phyloP scores from a whole-genome alignment of 495 filamentous ascomycete genomes.

The Penicillium turbatum region DNA sequence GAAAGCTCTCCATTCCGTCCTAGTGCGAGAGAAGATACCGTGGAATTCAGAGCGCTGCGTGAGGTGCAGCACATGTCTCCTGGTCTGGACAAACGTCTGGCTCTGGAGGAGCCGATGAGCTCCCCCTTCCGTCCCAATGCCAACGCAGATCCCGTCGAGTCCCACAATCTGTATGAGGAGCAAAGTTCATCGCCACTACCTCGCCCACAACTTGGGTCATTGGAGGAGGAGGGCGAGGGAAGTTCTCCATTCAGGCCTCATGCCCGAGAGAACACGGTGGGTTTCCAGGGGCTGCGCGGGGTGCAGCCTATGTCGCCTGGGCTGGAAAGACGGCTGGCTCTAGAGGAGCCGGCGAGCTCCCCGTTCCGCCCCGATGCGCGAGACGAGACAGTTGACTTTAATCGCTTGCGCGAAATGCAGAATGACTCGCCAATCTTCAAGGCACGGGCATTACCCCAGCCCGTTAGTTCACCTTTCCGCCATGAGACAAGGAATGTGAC shows the following conservation, averaged over 20 bases:
- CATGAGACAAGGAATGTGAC: conserved; percentile 4
- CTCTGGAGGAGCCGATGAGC: conserved; percentile 25
- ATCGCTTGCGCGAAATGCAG: conserved; percentile 15
- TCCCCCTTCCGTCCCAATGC: conserved; percentile 38
- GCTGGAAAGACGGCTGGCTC: conserved; percentile 16
- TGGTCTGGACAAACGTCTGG: conserved; percentile 8
- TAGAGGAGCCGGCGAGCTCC: conserved; percentile 23
- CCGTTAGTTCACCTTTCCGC: conserved; percentile 8
- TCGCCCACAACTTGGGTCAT: background rate
- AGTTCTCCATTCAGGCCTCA: conserved; percentile 38
- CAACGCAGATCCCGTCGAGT: conserved; percentile 33
- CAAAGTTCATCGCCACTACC: conserved; percentile 10
- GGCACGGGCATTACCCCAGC: background rate
- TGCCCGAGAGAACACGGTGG: conserved; percentile 31
- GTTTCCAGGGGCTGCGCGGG: conserved; percentile 26
- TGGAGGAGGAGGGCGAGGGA: conserved; percentile 6
- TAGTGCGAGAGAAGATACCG: conserved; percentile 30
- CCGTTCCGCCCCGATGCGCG: conserved; percentile 29
- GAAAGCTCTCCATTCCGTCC: conserved; percentile 39
- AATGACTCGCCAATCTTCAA: background rate
- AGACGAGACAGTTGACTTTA: conserved; percentile 31
- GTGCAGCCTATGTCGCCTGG: conserved; percentile 19
- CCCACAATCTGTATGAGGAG: conserved; percentile 22
- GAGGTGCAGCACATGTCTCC: conserved; percentile 19
- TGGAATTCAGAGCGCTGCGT: conserved; percentile 27